Evolutionary conservation across 1,284 basidiomycete species (phyloP).

Genomic region (Puccinia polysora): DNA sequence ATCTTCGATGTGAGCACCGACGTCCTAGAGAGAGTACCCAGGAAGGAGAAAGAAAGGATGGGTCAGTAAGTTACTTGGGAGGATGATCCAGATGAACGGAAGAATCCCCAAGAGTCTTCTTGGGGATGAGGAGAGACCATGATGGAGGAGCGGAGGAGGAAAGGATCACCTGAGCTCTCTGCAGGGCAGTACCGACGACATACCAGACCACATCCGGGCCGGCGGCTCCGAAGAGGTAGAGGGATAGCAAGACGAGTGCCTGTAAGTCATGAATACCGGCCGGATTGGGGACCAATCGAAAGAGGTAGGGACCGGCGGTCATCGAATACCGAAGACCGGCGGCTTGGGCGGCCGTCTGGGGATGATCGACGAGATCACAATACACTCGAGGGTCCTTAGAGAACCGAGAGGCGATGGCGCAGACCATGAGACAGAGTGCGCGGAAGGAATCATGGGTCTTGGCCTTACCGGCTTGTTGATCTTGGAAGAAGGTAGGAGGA

Average conservation of each 20-base stretch:
- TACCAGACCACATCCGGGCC: conserved; percentile 14
- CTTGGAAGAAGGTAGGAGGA: conserved; percentile 65
- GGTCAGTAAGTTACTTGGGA: too few species aligned
- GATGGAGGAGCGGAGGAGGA: not conserved
- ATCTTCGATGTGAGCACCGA: conserved; percentile 13
- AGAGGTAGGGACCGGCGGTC: not conserved
- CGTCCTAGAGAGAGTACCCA: not conserved
- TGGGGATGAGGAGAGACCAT: not conserved
- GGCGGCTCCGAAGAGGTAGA: conserved; percentile 18
- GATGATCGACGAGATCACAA: conserved; percentile 7
- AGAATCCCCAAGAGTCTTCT: not conserved
- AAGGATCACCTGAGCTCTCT: conserved; percentile 14
- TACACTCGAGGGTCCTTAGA: conserved; percentile 63
- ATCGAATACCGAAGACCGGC: conserved; percentile 25
- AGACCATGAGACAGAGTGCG: conserved; percentile 67
- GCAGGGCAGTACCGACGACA: conserved; percentile 8
- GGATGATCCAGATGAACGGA: too few species aligned
- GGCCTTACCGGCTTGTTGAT: conserved; percentile 61
- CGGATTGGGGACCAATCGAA: not conserved
- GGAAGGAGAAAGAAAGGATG: not conserved
- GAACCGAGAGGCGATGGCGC: conserved; percentile 67
- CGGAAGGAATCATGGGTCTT: conserved; percentile 63
- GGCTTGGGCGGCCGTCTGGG: not conserved
- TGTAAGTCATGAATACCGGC: conserved; percentile 22
- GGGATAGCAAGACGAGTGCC: not conserved